phyloP scores from a whole-genome alignment of 2,329 filamentous ascomycete genomes.

The Drechslera avenae region DNA sequence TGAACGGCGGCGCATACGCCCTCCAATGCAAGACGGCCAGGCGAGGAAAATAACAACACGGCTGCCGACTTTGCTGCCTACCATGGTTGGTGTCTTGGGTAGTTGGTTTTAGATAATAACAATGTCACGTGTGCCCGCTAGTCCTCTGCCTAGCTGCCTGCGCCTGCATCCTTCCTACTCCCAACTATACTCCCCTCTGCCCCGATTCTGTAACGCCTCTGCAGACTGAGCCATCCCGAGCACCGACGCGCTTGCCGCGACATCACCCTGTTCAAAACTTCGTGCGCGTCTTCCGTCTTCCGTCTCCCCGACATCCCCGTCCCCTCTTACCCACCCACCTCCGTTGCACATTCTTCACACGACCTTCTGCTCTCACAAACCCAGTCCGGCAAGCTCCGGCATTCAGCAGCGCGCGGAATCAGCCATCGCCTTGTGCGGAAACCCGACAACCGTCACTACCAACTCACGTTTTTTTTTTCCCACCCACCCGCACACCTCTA shows the following conservation, averaged over 20 bases:
- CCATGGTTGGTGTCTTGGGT: no score
- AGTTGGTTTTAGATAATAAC: no score
- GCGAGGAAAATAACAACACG: no score
- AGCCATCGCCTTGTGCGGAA: constrained; percentile 30
- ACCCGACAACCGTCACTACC: constrained; percentile 29
- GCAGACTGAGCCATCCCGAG: constrained; percentile 9
- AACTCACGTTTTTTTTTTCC: constrained; percentile 36
- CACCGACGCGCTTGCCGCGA: constrained; percentile 32
- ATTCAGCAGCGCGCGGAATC: constrained; percentile 27
- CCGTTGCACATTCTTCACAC: constrained; percentile 6
- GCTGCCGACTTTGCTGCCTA: no score
- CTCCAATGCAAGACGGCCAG: constrained; percentile 10
- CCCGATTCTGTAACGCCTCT: constrained; percentile 20
- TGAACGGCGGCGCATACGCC: constrained; percentile 19
- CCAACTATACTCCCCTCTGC: neutral
- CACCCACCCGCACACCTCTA: constrained; percentile 25
- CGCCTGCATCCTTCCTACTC: constrained; percentile 9
- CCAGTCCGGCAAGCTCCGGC: constrained; percentile 34
- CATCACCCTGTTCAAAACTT: constrained; percentile 21
- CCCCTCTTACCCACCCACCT: constrained; percentile 6
- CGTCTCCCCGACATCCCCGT: constrained; percentile 12
- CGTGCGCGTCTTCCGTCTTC: constrained; percentile 18
- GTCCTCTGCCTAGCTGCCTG: neutral
- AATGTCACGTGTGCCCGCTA: neutral
- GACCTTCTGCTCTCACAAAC: constrained; percentile 3